Percentiles rank a stretch among this genome's conserved stretches.
These are phyloP conservation scores for Phytomonas serpens DNA, from an alignment of 208 protist species.

Conservation along the genomic window DNA sequence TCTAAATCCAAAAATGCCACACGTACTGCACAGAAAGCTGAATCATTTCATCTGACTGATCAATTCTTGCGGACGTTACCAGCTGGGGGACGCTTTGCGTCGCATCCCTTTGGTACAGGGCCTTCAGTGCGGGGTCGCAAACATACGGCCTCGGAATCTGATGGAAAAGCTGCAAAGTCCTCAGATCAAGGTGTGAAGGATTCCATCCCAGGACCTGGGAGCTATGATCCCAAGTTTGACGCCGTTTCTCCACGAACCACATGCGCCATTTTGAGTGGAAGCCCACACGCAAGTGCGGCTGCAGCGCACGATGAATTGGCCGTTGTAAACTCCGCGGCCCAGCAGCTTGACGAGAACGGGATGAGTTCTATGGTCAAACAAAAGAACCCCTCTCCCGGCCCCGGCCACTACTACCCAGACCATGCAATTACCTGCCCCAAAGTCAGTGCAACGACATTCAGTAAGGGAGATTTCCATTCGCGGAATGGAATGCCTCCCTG, in stretches of 20 bases:
- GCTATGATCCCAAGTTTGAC: background rate
- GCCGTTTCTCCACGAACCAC: background rate
- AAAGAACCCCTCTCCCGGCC: conserved; percentile 40
- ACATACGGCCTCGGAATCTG: background rate
- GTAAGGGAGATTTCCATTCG: conserved; percentile 64
- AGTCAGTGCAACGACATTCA: conserved; percentile 34
- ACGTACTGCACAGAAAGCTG: background rate
- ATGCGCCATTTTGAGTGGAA: conserved; percentile 6
- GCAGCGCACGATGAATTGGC: background rate
- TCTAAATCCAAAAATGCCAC: background rate
- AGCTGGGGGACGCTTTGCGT: conserved; percentile 18
- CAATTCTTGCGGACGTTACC: background rate
- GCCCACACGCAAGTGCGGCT: background rate
- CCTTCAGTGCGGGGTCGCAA: background rate
- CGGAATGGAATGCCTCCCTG: conserved; percentile 18
- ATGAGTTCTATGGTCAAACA: conserved; percentile 11
- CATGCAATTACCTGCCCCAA: background rate
- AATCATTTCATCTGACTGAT: background rate
- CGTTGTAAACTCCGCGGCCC: conserved; percentile 27
- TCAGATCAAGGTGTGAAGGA: background rate
- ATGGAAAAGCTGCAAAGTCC: background rate
- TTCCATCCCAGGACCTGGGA: background rate
- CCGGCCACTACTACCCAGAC: conserved; percentile 40
- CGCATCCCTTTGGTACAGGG: conserved; percentile 16
- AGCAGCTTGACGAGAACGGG: conserved; percentile 24